Evolutionary conservation across 306 rosid genomes (phyloP), one percentile per base, ranked within the genome.

Genomic region (Gillenia trifoliata): DNA sequence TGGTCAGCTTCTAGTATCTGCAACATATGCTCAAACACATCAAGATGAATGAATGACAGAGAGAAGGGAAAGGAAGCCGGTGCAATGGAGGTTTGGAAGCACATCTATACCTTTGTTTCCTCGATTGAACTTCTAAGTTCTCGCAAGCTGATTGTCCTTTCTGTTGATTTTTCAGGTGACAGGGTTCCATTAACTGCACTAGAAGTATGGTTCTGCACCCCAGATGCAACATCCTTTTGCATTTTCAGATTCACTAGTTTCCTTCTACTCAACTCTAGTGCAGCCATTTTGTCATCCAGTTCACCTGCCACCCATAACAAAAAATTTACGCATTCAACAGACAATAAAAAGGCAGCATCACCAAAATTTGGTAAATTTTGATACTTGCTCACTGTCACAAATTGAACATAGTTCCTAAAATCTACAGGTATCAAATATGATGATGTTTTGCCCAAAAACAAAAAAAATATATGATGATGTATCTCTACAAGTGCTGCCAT

Each of bases 111-210:
- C 95, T 87, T 94, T 55, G 93, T 84, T 88, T 94, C 99, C 72
- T 94, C 99, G 26, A 92, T 92, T 54, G 97, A 88, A 80, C 86
- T 92, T 86, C 90, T 92, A 83, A 94, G 82, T 64, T 94, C 99
- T 30, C 84, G 91, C 81, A 86, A 75, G 75, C 89, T 86, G 80
- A 87, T 84, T 38, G 86, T 79, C 84, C 85, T 87, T 49, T 88
- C 95, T 25, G 87, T 75, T 81, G 89, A 88, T 74, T 85, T 94
- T 80, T 91, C 95, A 19, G 97, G 97, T 54, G 99, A 89, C 83
- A 90, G 47, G 62, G 79, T 84, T 81, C 99, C 99, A 80, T 94
- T 94, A 71, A 74, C 78, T 20, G 80, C 84, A 59, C 86, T 87
- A 25, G 86, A 45, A 67, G 73, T 75, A 52, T 88, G 90, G 36